These are phyloP conservation scores for Tetraselmis chui DNA, from an alignment of 139 green algal genomes.

Conservation along the genomic window DNA sequence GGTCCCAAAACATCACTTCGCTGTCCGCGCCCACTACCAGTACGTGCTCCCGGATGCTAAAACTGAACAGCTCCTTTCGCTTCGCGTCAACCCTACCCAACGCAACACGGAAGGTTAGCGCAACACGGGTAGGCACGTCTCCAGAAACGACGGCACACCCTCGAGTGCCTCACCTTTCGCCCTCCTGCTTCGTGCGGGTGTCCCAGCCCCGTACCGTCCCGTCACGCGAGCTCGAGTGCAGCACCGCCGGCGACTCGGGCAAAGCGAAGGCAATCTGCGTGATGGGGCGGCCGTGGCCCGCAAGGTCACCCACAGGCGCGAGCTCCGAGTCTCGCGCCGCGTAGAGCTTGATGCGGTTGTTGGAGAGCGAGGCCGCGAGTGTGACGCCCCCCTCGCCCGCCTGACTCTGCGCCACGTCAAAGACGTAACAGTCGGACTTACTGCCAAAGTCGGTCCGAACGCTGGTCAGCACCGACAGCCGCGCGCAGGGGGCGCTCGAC, in stretches of 20 bases:
- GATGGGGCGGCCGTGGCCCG: constrained; percentile 36
- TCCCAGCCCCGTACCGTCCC: constrained; percentile 60
- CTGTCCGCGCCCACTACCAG: constrained; percentile 55
- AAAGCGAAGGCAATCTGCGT: constrained; percentile 35
- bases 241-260: constrained; percentile 20
- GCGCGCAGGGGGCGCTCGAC: neutral
- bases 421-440: constrained; percentile 56
- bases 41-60: constrained; percentile 30
- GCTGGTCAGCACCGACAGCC: neutral
- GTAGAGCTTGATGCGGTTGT: constrained; percentile 50
- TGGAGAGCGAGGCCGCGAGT: constrained; percentile 41
- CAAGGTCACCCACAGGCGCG: constrained; percentile 40
- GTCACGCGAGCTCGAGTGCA: constrained; percentile 52
- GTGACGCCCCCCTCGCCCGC: constrained; percentile 15
- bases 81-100: constrained; percentile 26
- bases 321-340: constrained; percentile 17
- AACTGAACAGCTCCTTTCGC: constrained; percentile 39
- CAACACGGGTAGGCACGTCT: too few relatives aligned
- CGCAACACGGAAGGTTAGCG: neutral
- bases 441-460: constrained; percentile 38
- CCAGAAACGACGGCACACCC: too few relatives aligned
- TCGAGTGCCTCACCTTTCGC: constrained; percentile 21
- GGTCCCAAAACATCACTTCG: constrained; percentile 73
- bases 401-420: constrained; percentile 28
- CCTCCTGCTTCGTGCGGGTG: constrained; percentile 25